Base-by-base conservation (phyloP, 2,329 filamentous ascomycete genomes). In the Knufia fluminis region DNA sequence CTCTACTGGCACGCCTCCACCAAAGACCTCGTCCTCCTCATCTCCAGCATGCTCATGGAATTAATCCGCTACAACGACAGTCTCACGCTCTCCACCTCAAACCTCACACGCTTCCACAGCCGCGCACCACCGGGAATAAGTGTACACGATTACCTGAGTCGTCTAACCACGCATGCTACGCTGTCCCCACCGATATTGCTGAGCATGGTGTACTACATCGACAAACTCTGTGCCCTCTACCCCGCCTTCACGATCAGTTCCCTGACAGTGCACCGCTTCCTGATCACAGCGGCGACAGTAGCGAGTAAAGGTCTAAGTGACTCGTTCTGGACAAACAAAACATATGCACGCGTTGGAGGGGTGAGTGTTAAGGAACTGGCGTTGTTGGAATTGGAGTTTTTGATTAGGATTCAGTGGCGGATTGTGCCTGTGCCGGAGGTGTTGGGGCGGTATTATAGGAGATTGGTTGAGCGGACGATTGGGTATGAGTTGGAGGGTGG, bases 201-300 rank as follows among this genome's bases (percentile, higher is more conserved):
- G 31, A 92, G 90, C 59, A 97, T 98, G 88, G 92, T 98, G 50
- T 98, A 94, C 64, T 98, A 97, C 62, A 97, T 98, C 61, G 92
- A 98, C 69, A 83, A 89, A 26, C 77, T 98, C 19, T 98, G 91
- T 67, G 83, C 86, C 9, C 74, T 94, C 52, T 98, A 96, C 64
- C 85, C 87, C 2, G 86, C 91, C 41, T 98, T 98, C 66, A 96
- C 90, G 23, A 94, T 98, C 59, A 95, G 90, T 64, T 95, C 88
- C 41, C 75, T 98, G 17, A 98, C 92, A 0, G 91, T 98, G 2
- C 92, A 98, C 70, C 89, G 92, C 7, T 98, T 97, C 62, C 77
- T 98, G 8, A 98, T 98, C 58, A 92, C 91, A 1, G 89, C 90
- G 17, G 91, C 90, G 8, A 96, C 92, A 0, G 92, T 98, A 3